phyloP scores from a whole-genome alignment of 148 eudicot genomes.

The Chenopodium berlandieri region DNA sequence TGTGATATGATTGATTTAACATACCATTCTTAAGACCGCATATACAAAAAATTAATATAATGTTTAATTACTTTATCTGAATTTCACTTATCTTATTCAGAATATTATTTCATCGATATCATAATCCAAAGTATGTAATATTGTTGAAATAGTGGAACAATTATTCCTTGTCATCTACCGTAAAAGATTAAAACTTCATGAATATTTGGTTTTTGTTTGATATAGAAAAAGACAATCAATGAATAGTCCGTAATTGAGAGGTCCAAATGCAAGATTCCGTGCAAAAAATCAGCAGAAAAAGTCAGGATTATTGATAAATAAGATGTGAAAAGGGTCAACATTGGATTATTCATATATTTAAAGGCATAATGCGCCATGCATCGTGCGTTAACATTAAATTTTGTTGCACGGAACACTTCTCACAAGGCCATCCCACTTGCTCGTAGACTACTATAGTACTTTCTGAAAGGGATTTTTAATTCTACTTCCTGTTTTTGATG shows the following conservation, averaged over 20 bases:
- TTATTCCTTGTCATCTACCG: neutral
- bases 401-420: neutral
- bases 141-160: too few relatives aligned
- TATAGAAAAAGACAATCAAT: neutral
- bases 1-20: too few relatives aligned
- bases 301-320: neutral
- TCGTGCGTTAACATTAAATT: neutral
- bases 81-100: too few relatives aligned
- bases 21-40: too few relatives aligned
- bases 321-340: neutral
- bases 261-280: constrained; percentile 4
- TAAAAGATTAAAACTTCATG: neutral
- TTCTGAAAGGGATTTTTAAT: too few relatives aligned
- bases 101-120: too few relatives aligned
- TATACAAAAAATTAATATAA: too few relatives aligned
- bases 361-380: constrained; percentile 7
- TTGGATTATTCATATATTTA: neutral
- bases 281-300: neutral
- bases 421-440: neutral
- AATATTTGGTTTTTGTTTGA: neutral
- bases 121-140: too few relatives aligned
- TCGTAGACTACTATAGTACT: too few relatives aligned
- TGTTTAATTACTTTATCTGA: too few relatives aligned
- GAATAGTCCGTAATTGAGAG: neutral
- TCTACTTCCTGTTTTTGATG: too few relatives aligned